Evolutionary conservation across 495 filamentous ascomycete genomes (phyloP), one percentile per base, ranked within the genome.

Genomic region (Haplographium delicatum): DNA sequence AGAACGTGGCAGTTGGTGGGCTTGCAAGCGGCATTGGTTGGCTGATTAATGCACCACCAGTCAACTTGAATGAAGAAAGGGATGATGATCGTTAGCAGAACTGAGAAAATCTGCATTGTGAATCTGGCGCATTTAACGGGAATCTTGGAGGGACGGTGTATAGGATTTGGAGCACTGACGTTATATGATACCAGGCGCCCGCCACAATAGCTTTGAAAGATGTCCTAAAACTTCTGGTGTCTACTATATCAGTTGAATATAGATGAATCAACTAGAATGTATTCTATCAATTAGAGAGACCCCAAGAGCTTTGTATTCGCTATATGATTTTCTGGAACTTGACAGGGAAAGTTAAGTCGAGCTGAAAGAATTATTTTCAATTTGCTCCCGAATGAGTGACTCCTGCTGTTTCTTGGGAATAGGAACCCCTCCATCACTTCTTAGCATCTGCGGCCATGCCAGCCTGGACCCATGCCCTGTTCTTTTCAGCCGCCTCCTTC

Each of bases 21-120:
- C 66, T 95, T 56, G 89, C 85, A 1, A 86, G 83, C 59, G 88
- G 89, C 2, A 80, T 95, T 58, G 89, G 89, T 2, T 95, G 89
- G 89, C 73, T 95, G 30, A 75, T 95, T 53, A 85, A 84, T 53
- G 85, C 85, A 11, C 83, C 81, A 53, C 73, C 80, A n/a, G 68
- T 75, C n/a, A 45, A 39, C 26, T 25, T 10, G 18, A 42, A 24
- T 51, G 25, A 31, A 6, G 47, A 45, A 8, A 38, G 42, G 22
- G 7, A 44, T 22, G 37, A 47, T 2, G 49, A 44, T 5, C 38
- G 11, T 13, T 38, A 16, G 28, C 33, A 38, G 26, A 18, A 33
- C 11, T 39, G 27, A 18, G 24, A n/a, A 20, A n/a, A n/a, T n/a
- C n/a, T n/a, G 25, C n/a, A 16, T 42, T 35, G 23, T 22, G 19